These are phyloP conservation scores for Alnus glutinosa DNA, from an alignment of 306 rosid genomes.

Conservation along the genomic window DNA sequence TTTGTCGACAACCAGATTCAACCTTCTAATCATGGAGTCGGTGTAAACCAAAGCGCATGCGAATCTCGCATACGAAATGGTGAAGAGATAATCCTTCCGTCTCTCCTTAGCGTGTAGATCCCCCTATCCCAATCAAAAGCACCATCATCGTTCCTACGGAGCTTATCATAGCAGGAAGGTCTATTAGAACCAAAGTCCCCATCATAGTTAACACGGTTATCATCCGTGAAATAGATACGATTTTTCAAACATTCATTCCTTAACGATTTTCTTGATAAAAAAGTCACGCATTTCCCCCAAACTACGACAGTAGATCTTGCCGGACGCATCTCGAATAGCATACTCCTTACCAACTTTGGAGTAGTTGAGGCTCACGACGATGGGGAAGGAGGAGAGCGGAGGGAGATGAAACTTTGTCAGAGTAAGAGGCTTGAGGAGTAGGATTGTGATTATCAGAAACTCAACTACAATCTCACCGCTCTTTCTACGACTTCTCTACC, in stretches of 20 bases:
- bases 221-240: conserved; percentile 64
- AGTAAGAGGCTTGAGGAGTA: conserved; percentile 58
- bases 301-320: conserved; percentile 28
- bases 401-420: conserved; percentile 50
- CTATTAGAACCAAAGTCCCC: no score
- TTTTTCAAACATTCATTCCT: conserved; percentile 25
- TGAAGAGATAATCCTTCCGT: no score
- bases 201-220: conserved; percentile 23
- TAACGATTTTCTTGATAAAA: conserved; percentile 49
- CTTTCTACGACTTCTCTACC: no score
- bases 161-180: no score
- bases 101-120: no score
- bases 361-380: conserved; percentile 36
- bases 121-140: conserved; percentile 39
- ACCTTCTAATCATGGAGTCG: no score
- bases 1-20: no score
- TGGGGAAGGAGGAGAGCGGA: conserved; percentile 61
- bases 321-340: conserved; percentile 26
- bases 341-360: conserved; percentile 59
- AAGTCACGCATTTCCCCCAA: conserved; percentile 56
- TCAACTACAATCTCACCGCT: no score
- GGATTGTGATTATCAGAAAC: background rate
- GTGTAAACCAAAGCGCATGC: no score
- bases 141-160: no score
- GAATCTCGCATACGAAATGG: no score